Percentiles rank a stretch among this genome's conserved stretches.
phyloP scores from a whole-genome alignment of 1,284 basidiomycete genomes.

The Mrakiaceae sp. region DNA sequence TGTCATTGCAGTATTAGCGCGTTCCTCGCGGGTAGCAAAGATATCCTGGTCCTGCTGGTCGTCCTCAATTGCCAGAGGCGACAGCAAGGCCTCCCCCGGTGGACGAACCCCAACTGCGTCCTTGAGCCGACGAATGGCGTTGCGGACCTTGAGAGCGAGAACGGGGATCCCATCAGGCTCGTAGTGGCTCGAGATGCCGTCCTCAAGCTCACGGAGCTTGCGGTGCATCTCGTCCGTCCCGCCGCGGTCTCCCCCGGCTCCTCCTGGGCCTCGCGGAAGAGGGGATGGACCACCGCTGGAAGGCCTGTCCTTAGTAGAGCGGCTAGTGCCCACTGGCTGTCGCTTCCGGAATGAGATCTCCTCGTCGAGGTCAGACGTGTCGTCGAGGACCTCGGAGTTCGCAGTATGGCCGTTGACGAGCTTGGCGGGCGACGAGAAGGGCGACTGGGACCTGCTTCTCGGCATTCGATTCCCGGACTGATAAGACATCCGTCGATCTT shows the following conservation, averaged over 20 bases:
- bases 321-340: too few relatives aligned
- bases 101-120: neutral
- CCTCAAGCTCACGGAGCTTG: constrained; percentile 9
- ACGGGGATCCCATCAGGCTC: constrained; percentile 15
- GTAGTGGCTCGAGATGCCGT: neutral
- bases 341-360: too few relatives aligned
- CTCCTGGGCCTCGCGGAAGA: neutral
- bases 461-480: too few relatives aligned
- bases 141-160: constrained; percentile 15
- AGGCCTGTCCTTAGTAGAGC: too few relatives aligned
- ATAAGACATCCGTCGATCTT: too few relatives aligned
- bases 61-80: too few relatives aligned
- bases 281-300: neutral
- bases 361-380: constrained; percentile 4
- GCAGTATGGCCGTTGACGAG: constrained; percentile 10
- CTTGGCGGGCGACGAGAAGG: constrained; percentile 9
- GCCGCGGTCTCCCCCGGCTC: neutral
- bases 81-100: too few relatives aligned
- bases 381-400: constrained; percentile 5
- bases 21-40: neutral
- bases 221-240: neutral
- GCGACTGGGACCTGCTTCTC: too few relatives aligned
- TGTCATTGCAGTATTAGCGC: constrained; percentile 40
- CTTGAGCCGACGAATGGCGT: constrained; percentile 1
- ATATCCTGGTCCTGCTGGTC: neutral